Conservation (phyloP, 1,284 basidiomycete genomes). For the Thelephora terrestris region DNA sequence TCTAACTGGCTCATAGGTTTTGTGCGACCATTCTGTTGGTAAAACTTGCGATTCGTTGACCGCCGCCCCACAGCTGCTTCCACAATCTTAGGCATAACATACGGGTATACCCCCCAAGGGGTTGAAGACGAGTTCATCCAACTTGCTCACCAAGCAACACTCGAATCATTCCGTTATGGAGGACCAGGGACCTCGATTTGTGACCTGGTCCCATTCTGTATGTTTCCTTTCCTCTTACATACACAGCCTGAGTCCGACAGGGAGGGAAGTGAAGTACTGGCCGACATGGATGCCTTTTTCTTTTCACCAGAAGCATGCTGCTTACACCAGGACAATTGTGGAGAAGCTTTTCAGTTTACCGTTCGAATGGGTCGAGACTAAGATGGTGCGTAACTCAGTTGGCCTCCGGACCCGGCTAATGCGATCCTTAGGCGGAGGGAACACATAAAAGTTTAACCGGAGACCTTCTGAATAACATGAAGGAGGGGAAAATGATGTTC, state of each 20-base stretch:
- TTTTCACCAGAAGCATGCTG: slow-evolving; percentile 7
- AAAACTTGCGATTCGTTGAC: no score
- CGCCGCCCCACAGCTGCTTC: slow-evolving; percentile 6
- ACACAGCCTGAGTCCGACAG: no score
- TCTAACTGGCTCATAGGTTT: no score
- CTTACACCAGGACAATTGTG: slow-evolving; percentile 9
- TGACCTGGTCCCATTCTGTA: no score
- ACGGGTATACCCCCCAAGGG: slow-evolving; percentile 14
- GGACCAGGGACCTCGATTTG: no score
- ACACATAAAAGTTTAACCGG: slow-evolving; percentile 8
- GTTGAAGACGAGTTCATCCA: slow-evolving; percentile 5
- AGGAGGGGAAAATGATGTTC: no score
- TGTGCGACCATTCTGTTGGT: no score
- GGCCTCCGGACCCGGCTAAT: not conserved
- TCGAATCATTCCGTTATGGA: slow-evolving; percentile 8
- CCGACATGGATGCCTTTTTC: not conserved
- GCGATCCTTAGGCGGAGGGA: slow-evolving; percentile 8
- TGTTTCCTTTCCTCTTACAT: no score
- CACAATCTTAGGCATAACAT: slow-evolving; percentile 15
- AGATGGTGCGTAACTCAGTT: slow-evolving; percentile 10
- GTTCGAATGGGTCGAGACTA: slow-evolving; percentile 12
- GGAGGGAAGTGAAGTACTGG: not conserved
- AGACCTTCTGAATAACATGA: slow-evolving; percentile 11
- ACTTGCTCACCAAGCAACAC: slow-evolving; percentile 14
- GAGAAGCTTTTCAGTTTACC: slow-evolving; percentile 13